Evolutionary conservation across 2,329 filamentous ascomycete species (phyloP), one percentile per base, ranked within the genome.

Genomic region (Fusarium compactum): DNA sequence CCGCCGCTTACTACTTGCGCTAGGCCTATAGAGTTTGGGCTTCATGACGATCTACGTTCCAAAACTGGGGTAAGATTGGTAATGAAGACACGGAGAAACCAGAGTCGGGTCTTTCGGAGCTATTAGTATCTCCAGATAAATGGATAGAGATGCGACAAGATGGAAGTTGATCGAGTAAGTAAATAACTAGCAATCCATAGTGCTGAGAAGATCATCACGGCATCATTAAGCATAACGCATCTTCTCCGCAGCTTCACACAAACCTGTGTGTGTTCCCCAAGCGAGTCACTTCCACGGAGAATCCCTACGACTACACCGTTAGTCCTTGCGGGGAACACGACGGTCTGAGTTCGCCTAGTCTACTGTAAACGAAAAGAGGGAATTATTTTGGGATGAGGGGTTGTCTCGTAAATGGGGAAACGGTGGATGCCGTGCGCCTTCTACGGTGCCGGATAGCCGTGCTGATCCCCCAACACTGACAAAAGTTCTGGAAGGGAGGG

Each of bases 381-480:
- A 34, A 38, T 38, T 38, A 11, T n/a, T 38, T 4, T 4, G 3
- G 34, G 3, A 7, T n/a, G 34, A 38, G n/a, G 45, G 27, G 27
- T n/a, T 16, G 24, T 18, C 7, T 22, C 6, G 5, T 18, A 14
- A 8, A 53, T 27, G n/a, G 34, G 10, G n/a, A 41, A 27, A 7
- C 10, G 15, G 45, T 47, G 24, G 45, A 53, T 25, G 10, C n/a
- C 15, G n/a, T 52, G 18, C 27, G 14, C 14, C 10, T 29, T 43
- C 10, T 8, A 29, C 2, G 43, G 38, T 58, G 56, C 56, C 56
- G 56, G 15, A 34, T 54, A 58, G 34, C 56, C 56, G 56, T 58
- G 47, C 29, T 32, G 38, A 58, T 54, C 46, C 2, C 10, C 6
- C 11, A 32, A 32, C 8, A 4, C 22, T 27, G 22, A 25, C 56